phyloP scores from a whole-genome alignment of 2,329 filamentous ascomycete genomes.

The Akanthomyces lecanii region DNA sequence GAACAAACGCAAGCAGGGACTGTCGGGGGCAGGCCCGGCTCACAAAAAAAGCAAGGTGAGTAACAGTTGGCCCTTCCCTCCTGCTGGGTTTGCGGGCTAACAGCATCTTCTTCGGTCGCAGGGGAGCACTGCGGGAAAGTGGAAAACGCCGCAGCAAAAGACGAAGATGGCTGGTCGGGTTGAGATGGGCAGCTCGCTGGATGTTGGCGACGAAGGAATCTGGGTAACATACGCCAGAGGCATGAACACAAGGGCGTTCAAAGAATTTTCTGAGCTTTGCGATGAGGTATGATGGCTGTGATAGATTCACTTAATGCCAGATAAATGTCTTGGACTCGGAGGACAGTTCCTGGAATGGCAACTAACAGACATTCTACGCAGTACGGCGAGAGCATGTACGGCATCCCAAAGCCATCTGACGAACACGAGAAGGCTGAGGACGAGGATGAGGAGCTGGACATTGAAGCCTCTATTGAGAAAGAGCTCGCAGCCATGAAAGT shows the following conservation, averaged over 20 bases:
- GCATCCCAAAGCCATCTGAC: slow-evolving; percentile 37
- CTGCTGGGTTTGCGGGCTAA: neutral
- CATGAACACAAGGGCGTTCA: slow-evolving; percentile 65
- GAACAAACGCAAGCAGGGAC: slow-evolving; percentile 35
- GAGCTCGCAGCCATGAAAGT: slow-evolving; percentile 63
- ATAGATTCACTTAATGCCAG: neutral
- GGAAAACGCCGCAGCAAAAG: slow-evolving; percentile 58
- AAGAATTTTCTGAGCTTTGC: slow-evolving; percentile 63
- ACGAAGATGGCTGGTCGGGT: slow-evolving; percentile 42
- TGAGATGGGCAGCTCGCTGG: slow-evolving; percentile 45
- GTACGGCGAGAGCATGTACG: slow-evolving; percentile 63
- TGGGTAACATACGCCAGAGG: slow-evolving; percentile 74
- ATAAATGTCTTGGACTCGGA: neutral
- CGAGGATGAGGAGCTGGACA: slow-evolving; percentile 53
- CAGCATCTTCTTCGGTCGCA: neutral
- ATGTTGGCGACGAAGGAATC: slow-evolving; percentile 67
- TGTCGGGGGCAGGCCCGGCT: slow-evolving; percentile 23
- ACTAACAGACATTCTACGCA: slow-evolving; percentile 29
- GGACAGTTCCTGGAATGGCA: too few species aligned
- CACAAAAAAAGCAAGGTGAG: slow-evolving; percentile 41
- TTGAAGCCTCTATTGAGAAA: slow-evolving; percentile 67
- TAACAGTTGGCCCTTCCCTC: neutral
- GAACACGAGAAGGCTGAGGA: slow-evolving; percentile 33
- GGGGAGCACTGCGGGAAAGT: slow-evolving; percentile 49
- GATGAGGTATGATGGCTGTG: slow-evolving; percentile 48